phyloP scores from a whole-genome alignment of 768 basidiomycete species.

The Russula griseocarnosa region DNA sequence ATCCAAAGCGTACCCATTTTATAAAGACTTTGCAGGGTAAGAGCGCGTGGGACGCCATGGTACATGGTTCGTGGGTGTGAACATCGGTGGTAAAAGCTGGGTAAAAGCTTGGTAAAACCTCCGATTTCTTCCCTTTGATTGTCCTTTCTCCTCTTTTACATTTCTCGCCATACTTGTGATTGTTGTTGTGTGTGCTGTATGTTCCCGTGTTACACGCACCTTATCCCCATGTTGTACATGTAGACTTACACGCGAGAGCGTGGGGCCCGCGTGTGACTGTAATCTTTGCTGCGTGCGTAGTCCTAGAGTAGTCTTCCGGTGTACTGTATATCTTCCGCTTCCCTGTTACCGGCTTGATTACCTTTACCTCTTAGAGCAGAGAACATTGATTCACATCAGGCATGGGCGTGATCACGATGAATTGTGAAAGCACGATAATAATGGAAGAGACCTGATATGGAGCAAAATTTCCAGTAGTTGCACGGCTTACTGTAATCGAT shows the following conservation, averaged over 20 bases:
- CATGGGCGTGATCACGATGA: background rate
- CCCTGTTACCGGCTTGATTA: background rate
- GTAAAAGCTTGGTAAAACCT: background rate
- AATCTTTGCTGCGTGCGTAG: conserved; percentile 8
- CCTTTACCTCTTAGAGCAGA: conserved; percentile 7
- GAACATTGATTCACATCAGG: conserved; percentile 2
- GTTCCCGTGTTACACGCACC: background rate
- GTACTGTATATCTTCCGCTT: background rate
- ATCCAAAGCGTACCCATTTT: conserved; percentile 46
- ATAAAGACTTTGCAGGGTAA: conserved; percentile 56
- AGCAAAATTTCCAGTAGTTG: background rate
- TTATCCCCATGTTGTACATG: conserved; percentile 7
- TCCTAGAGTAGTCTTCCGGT: background rate
- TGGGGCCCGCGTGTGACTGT: background rate
- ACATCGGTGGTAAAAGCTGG: background rate
- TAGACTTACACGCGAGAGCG: background rate
- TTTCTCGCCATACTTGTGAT: background rate
- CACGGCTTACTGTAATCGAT: background rate
- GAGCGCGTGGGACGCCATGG: conserved; percentile 63
- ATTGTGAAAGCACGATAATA: background rate
- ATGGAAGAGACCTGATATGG: too few relatives aligned
- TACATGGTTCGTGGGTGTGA: conserved; percentile 59
- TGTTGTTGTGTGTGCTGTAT: conserved; percentile 3
- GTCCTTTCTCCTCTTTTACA: background rate
- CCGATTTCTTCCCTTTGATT: background rate